Evolutionary conservation across 176 grass and related monocot genomes (phyloP).

Genomic region (Ananas comosus): DNA sequence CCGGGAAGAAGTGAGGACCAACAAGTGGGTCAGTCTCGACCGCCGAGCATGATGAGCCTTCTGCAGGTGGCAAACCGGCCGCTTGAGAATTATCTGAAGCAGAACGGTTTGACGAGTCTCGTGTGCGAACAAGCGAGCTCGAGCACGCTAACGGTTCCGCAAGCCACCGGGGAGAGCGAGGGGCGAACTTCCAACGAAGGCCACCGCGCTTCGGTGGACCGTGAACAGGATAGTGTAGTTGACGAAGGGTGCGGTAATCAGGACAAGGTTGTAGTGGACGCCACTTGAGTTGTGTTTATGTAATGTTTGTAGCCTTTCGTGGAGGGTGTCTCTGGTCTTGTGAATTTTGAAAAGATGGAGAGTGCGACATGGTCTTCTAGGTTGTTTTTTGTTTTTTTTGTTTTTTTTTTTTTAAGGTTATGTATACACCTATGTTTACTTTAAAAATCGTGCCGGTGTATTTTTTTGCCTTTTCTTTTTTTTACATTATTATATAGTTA

Average conservation of each 20-base stretch:
- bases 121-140: conserved; percentile 58
- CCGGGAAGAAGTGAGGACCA: conserved; percentile 32
- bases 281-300: conserved; percentile 9
- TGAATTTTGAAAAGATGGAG: background rate
- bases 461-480: no score
- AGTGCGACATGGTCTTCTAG: no score
- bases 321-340: background rate
- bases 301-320: background rate
- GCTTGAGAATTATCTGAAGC: conserved; percentile 84
- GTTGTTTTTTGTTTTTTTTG: no score
- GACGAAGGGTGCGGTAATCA: conserved; percentile 31
- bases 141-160: conserved; percentile 9
- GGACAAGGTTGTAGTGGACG: conserved; percentile 33
- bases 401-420: no score
- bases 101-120: conserved; percentile 58
- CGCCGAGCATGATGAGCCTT: conserved; percentile 67
- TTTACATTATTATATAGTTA: no score
- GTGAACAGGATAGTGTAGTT: conserved; percentile 28
- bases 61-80: conserved; percentile 65
- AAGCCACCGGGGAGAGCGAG: conserved; percentile 40
- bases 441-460: no score
- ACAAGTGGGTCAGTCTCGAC: conserved; percentile 13
- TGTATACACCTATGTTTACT: no score
- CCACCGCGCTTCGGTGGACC: conserved; percentile 18
- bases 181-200: conserved; percentile 55